Percentiles rank a stretch among this genome's conserved stretches.
Conservation (phyloP, 177 flowering plant genomes). For the Vitis hybrid region DNA sequence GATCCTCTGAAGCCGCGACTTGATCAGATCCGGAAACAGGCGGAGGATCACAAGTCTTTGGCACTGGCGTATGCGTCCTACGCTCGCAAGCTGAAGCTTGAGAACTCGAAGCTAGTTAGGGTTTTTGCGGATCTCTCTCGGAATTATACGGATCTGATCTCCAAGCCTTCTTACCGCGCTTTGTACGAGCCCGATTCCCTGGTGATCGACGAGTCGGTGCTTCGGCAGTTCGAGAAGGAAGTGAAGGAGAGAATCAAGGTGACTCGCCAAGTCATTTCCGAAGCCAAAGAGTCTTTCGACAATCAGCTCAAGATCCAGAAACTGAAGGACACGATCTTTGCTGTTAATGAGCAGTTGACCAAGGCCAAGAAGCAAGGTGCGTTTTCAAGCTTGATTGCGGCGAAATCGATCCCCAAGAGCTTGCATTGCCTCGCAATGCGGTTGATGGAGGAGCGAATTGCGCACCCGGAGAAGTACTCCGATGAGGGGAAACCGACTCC, state of each 20-base stretch:
- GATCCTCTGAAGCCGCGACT: conserved; percentile 60
- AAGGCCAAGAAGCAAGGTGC: conserved; percentile 49
- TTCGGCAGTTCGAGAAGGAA: conserved; percentile 48
- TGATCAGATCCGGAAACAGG: conserved; percentile 67
- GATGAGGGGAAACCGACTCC: conserved; percentile 31
- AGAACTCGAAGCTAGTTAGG: conserved; percentile 54
- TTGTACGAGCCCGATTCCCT: conserved; percentile 28
- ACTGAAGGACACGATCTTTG: conserved; percentile 41
- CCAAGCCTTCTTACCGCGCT: conserved; percentile 32
- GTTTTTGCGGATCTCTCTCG: conserved; percentile 52
- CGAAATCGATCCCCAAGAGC: conserved; percentile 44
- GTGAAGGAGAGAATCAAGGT: conserved; percentile 47
- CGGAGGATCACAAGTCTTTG: conserved; percentile 52
- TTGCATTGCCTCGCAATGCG: conserved; percentile 41
- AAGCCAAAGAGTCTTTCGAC: conserved; percentile 44
- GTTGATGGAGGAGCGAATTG: conserved; percentile 45
- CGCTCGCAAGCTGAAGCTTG: conserved; percentile 66
- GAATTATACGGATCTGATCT: conserved; percentile 45
- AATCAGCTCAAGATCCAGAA: conserved; percentile 50
- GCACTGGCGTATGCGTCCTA: conserved; percentile 53
- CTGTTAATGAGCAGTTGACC: conserved; percentile 38
- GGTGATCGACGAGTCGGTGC: conserved; percentile 29
- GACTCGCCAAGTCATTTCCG: conserved; percentile 35
- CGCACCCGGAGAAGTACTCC: conserved; percentile 32
- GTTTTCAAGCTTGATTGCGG: conserved; percentile 43